Conservation (phyloP, 202 grass and related monocot genomes). For the Saccharum hybrid region DNA sequence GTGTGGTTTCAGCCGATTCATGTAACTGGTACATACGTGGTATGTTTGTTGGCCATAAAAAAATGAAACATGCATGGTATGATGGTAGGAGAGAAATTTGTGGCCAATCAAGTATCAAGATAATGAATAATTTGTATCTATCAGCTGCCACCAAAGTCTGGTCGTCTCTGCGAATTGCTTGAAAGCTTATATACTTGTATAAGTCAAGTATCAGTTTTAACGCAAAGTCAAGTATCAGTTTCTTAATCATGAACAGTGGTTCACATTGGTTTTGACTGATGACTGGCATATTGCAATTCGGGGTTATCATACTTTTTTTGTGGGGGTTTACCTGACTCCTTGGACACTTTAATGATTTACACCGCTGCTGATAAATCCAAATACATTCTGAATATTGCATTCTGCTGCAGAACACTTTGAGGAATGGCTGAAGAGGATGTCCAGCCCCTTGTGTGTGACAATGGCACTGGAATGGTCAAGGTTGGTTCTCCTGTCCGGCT, state of each 20-base stretch:
- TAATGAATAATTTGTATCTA: background rate
- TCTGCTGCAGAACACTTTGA: conserved; percentile 35
- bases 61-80: background rate
- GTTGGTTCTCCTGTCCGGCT: conserved; percentile 33
- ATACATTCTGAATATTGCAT: conserved; percentile 15
- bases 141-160: background rate
- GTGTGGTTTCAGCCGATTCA: background rate
- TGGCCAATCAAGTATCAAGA: background rate
- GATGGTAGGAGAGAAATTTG: background rate
- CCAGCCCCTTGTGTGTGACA: conserved; percentile 86
- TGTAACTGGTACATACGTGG: background rate
- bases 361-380: background rate
- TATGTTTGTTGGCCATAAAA: background rate
- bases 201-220: background rate
- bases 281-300: background rate
- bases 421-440: conserved; percentile 88
- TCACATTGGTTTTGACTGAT: background rate
- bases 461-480: conserved; percentile 96
- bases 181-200: background rate
- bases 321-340: background rate
- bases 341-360: background rate
- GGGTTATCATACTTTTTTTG: background rate
- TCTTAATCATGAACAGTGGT: too few species aligned
- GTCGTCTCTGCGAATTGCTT: background rate
- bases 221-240: too few species aligned